Conservation (phyloP, 495 filamentous ascomycete genomes). For the Talaromyces wortmannii region DNA sequence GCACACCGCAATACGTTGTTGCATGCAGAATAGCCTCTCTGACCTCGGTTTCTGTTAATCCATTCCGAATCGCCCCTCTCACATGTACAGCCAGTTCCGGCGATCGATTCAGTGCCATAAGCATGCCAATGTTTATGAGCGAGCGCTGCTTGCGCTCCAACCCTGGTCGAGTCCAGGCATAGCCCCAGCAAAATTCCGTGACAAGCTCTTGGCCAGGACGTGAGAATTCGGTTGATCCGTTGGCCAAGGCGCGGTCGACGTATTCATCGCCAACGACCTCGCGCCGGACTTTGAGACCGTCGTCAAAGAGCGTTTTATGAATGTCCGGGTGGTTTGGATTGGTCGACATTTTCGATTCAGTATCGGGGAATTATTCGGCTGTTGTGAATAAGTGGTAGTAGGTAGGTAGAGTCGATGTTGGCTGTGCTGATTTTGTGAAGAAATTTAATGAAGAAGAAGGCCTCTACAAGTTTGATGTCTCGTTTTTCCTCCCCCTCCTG, state of each 20-base stretch:
- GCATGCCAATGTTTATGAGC: conserved; percentile 48
- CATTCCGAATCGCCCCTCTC: conserved; percentile 48
- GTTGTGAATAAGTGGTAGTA: background rate
- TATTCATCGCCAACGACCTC: conserved; percentile 42
- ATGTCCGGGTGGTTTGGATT: background rate
- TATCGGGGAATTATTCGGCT: background rate
- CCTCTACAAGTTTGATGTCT: too few relatives aligned
- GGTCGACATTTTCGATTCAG: background rate
- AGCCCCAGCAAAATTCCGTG: conserved; percentile 49
- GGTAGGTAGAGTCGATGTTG: background rate
- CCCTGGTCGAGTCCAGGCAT: conserved; percentile 46
- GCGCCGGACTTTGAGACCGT: conserved; percentile 44
- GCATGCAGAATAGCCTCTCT: conserved; percentile 47
- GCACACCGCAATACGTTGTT: conserved; percentile 48
- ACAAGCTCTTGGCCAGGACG: conserved; percentile 44
- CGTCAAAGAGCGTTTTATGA: conserved; percentile 28
- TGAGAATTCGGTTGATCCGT: conserved; percentile 38
- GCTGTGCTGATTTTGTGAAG: background rate
- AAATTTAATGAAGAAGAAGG: too few relatives aligned
- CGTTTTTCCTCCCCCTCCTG: too few relatives aligned
- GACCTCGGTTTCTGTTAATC: conserved; percentile 45
- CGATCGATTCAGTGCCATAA: conserved; percentile 45
- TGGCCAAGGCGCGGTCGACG: conserved; percentile 37
- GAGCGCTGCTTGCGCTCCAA: conserved; percentile 45
- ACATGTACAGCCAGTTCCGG: conserved; percentile 47